Evolutionary conservation across 2,329 filamentous ascomycete genomes (phyloP), one percentile per base, ranked within the genome.

Genomic region (Colletotrichum cereale): DNA sequence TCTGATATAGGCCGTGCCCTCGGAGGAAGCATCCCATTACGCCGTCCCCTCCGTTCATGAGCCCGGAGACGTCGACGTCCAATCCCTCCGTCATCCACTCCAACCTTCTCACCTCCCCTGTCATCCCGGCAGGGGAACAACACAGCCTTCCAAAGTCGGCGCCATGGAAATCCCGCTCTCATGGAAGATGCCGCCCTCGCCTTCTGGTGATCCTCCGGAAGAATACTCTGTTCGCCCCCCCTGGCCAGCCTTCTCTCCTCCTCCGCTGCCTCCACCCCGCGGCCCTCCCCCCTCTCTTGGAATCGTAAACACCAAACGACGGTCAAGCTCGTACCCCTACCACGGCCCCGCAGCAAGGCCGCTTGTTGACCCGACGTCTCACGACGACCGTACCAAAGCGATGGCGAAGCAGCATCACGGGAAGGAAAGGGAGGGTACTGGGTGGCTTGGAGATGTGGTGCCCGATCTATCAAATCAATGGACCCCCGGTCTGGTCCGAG

Each of bases 271-370:
- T 69, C 60, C 52, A 63, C 58, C 44, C 21, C 34, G 61, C 18
- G 26, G 44, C 44, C 44, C 60, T 50, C 36, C 36, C 58, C 38
- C 52, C 65, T 60, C 69, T 64, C 69, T 64, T 69, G 53, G 52
- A 58, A 68, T 72, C 53, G 69, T 72, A 69, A 72, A 72, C 60
- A 60, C 69, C 60, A 72, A 66, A 72, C 69, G 53, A 64, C 58
- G 65, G 62, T 29, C 68, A 72, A 69, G 53, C 65, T 72, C 65
- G 58, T 64, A 47, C 65, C 67, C 69, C 69, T 72, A 72, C 53
- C 65, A n/a, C 36, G 34, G 58, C 65, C 58, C 69, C 69, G 66
- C 69, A 38, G 53, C 44, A 44, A 68, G 47, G 36, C 65, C 53
- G 58, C 68, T 68, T 58, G 63, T 31, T 68, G 65, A 8, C 68